These are phyloP conservation scores for Leccinum olivaceopallidum DNA, from an alignment of 768 basidiomycete genomes.

Conservation along the genomic window DNA sequence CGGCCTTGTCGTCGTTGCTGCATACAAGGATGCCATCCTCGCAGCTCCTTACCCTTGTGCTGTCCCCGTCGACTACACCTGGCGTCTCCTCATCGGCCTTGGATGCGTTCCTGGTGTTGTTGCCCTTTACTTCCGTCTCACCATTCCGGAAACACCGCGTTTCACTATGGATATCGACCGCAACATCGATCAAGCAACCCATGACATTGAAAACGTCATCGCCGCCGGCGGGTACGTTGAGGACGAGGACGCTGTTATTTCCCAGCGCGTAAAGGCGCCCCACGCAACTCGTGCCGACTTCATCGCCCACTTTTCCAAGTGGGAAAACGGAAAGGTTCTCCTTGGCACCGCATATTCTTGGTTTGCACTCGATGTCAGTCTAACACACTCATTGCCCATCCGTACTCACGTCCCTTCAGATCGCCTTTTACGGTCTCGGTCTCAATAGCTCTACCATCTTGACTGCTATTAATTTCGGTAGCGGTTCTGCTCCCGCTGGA, in stretches of 20 bases:
- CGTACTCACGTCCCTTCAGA: constrained; percentile 39
- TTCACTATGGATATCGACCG: constrained; percentile 90
- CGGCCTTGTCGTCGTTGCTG: constrained; percentile 59
- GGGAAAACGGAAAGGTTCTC: constrained; percentile 79
- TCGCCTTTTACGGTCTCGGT: constrained; percentile 88
- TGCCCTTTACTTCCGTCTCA: constrained; percentile 90
- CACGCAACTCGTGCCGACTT: constrained; percentile 74
- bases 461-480: constrained; percentile 65
- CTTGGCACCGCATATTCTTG: constrained; percentile 80
- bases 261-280: constrained; percentile 64
- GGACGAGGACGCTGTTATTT: constrained; percentile 50
- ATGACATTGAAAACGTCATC: constrained; percentile 73
- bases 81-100: constrained; percentile 88
- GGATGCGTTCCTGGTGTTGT: constrained; percentile 80
- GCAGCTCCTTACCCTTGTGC: constrained; percentile 39
- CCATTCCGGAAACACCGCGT: constrained; percentile 90
- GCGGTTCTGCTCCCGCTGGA: constrained; percentile 27
- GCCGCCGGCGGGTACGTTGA: constrained; percentile 44
- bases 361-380: constrained; percentile 81
- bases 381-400: background rate
- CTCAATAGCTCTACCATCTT: constrained; percentile 82
- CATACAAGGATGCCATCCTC: constrained; percentile 65
- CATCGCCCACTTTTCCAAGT: constrained; percentile 60
- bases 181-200: constrained; percentile 71
- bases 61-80: constrained; percentile 67